Base-by-base conservation (phyloP, 1,284 basidiomycete genomes). In the Phlebopus sp. region DNA sequence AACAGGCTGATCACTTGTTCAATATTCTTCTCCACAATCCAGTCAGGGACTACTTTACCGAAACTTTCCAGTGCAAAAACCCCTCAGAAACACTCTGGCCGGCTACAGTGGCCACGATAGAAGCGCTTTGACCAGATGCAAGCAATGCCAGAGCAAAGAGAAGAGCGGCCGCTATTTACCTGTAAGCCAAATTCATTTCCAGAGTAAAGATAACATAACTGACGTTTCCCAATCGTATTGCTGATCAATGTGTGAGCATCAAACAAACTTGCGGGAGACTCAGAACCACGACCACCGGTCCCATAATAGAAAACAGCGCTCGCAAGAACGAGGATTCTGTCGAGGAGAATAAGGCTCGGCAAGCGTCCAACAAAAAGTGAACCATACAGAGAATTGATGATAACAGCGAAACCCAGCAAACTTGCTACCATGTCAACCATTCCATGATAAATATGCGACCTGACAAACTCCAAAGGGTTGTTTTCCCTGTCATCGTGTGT, bases 61-160 rank as follows among this genome's bases (percentile, higher is more conserved):
- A 88, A 41, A 92, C 79, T 44, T 80, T 79, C 95, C 95, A 98
- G 49, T 84, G 81, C 52, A 99, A 78, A 68, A 97, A 97, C 0
- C 96, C 96, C 69, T 98, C 96, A 0, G 86, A 88, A 29, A 98
- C 89, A 37, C 94, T 86, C 69, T 98, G 87, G 0, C 95, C 96
- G 0, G 93, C 90, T 10, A 98, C 77, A 0, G 94, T 98, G 6
- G 92, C 94, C 1, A 97, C 91, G 52, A 98, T 82, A 8, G 89
- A 92, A 0, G 96, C 91, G 55, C 90, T 92, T 74, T 98, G 93
- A 3, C 95, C 95, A 0, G 93, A 78, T 32, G 86, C 84, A 8
- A 97, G 77, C 6, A 97, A 71, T 0, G 90, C 90, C 34, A 97
- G 64, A 0, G 94, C 93, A 59, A 97, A 97, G 39, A 96, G 69